Percentiles rank a stretch among this genome's conserved stretches.
Evolutionary conservation across 768 basidiomycete genomes (phyloP).

Genomic region (Naganishia kalamii): DNA sequence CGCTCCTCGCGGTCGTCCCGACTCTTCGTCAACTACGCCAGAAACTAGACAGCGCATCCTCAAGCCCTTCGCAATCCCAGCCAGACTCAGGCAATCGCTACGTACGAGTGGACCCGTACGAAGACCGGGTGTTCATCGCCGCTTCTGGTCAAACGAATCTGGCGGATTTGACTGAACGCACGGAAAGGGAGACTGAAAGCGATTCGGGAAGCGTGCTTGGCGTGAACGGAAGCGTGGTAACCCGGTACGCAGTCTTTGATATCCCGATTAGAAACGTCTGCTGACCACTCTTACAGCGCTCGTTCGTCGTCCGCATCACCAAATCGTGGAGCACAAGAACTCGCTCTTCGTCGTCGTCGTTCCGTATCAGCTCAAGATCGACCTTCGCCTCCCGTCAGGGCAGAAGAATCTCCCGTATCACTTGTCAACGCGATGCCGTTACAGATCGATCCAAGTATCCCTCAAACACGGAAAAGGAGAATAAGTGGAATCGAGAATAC

Average conservation of each 20-base stretch:
- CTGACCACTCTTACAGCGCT: not conserved
- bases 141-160: slow-evolving; percentile 6
- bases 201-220: not conserved
- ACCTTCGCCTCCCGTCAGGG: slow-evolving; percentile 1
- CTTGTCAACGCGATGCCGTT: not conserved
- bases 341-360: not conserved
- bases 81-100: not conserved
- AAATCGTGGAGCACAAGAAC: not conserved
- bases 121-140: slow-evolving; percentile 4
- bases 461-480: slow-evolving; percentile 3
- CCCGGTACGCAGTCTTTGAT: not conserved
- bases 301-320: slow-evolving; percentile 1
- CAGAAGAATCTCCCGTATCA: not conserved
- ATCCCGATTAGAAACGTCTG: not conserved
- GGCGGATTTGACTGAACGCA: slow-evolving; percentile 12
- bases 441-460: not conserved
- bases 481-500: not conserved
- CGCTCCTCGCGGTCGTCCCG: slow-evolving; percentile 11
- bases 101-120: slow-evolving; percentile 5
- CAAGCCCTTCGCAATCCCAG: not conserved
- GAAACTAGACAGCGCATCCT: not conserved
- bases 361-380: slow-evolving; percentile 9
- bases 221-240: not conserved
- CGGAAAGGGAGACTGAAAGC: slow-evolving; percentile 12
- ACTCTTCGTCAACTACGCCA: slow-evolving; percentile 12